Conservation (phyloP, 768 basidiomycete species). For the Tylopilus rubrobrunneus region DNA sequence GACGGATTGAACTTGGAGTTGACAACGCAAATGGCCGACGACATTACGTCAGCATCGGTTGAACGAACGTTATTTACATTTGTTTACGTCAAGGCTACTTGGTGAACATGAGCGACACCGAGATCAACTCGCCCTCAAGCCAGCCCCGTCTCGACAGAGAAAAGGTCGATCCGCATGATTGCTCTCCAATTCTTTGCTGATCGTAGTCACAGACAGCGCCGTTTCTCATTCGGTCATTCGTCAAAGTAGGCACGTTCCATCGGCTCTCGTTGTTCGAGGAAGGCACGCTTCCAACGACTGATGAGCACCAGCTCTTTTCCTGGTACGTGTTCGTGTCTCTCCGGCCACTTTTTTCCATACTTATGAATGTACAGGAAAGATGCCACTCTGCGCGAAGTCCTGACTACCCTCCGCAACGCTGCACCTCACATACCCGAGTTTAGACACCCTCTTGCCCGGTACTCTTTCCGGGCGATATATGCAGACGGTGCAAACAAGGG, state of each 20-base stretch:
- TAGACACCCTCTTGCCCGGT: conserved; percentile 77
- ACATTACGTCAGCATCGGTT: too few species aligned
- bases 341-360: background rate
- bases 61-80: too few species aligned
- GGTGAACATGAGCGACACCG: conserved; percentile 32
- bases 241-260: conserved; percentile 80
- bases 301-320: conserved; percentile 80
- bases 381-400: conserved; percentile 72
- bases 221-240: conserved; percentile 77
- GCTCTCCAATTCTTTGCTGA: background rate
- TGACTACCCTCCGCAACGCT: conserved; percentile 71
- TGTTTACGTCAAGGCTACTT: background rate
- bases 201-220: conserved; percentile 56
- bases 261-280: conserved; percentile 73
- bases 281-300: conserved; percentile 67
- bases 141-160: conserved; percentile 52
- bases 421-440: conserved; percentile 68
- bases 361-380: conserved; percentile 56
- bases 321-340: conserved; percentile 45
- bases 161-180: conserved; percentile 37
- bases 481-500: conserved; percentile 72
- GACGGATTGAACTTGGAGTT: too few species aligned
- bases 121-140: conserved; percentile 32
- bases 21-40: too few species aligned
- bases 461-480: conserved; percentile 76